Evolutionary conservation across 805 yeast species (phyloP), one percentile per base, ranked within the genome.

Genomic region (Tetrapisispora phaffii): DNA sequence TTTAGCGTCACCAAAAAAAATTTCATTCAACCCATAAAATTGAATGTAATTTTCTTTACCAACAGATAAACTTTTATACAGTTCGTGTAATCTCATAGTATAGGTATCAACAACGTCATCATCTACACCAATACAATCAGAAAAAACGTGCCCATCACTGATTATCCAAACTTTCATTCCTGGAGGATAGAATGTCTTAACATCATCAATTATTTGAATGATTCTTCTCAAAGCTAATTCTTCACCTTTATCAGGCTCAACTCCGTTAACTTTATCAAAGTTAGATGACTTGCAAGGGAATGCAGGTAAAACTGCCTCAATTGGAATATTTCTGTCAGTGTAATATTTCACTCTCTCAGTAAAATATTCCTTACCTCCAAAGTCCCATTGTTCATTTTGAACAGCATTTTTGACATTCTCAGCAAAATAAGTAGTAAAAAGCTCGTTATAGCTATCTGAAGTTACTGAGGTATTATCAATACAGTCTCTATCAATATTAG

Each of bases 271-370:
- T 53, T 78, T 78, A 31, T 72, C 67, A 26, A 56, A 45, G 51
- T 78, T 78, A n/a, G 81, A 76, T 0, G 81, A 74, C 55, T 77
- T 78, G 53, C 82, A 77, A 9, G 83, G 83, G 49, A 78, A 78
- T 0, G 83, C 83, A 6, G 83, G 83, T 42, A 78, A 62, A 8
- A 77, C 79, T 13, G 78, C 75, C 57, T 77, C 79, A 48, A 78
- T 68, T 34, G 68, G 69, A 26, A 69, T 44, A 49, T 66, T 62
- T 55, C 77, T 67, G 34, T 71, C 66, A 21, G 79, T 75, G 54
- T 74, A 78, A 54, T 71, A 75, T 24, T 65, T 62, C 5, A 72
- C 69, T 44, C 65, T 67, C 23, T 64, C 59, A 9, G 67, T 56
- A 50, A 77, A 78, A 36, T 64, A 62, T 0, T 56, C 67, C 39